phyloP scores from a whole-genome alignment of 768 basidiomycete species.

The Russula abietina region DNA sequence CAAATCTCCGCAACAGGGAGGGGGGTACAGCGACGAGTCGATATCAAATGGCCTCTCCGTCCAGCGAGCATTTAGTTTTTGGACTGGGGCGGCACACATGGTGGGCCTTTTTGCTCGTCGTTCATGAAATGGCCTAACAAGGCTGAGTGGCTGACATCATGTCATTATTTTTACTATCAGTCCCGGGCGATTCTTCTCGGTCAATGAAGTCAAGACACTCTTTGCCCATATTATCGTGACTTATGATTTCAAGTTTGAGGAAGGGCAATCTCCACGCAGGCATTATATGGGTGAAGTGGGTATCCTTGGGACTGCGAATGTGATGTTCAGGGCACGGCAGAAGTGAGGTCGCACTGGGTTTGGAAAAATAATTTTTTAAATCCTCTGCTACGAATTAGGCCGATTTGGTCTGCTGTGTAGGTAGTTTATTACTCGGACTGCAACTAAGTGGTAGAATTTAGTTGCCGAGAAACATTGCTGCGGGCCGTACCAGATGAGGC shows the following conservation, averaged over 20 bases:
- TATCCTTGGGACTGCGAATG: background rate
- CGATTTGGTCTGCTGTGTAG: no score
- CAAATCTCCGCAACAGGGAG: slow-evolving; percentile 27
- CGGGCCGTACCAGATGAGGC: no score
- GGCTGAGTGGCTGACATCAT: no score
- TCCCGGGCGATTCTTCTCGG: background rate
- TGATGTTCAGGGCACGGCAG: background rate
- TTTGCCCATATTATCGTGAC: background rate
- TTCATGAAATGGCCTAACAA: background rate
- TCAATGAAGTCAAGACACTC: background rate
- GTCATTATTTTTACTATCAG: background rate
- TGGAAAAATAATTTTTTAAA: no score
- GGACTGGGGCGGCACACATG: background rate
- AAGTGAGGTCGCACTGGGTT: background rate
- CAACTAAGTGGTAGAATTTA: no score
- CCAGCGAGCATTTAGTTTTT: background rate
- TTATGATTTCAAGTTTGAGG: background rate
- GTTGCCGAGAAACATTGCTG: no score
- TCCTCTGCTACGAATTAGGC: no score
- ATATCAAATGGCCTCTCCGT: background rate
- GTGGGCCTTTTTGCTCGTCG: background rate
- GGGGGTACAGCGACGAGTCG: background rate
- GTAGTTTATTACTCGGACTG: no score
- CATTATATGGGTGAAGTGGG: background rate
- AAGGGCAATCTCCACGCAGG: background rate